These are phyloP conservation scores for Candida gorgasii DNA, from an alignment of 805 yeast species.

Conservation along the genomic window DNA sequence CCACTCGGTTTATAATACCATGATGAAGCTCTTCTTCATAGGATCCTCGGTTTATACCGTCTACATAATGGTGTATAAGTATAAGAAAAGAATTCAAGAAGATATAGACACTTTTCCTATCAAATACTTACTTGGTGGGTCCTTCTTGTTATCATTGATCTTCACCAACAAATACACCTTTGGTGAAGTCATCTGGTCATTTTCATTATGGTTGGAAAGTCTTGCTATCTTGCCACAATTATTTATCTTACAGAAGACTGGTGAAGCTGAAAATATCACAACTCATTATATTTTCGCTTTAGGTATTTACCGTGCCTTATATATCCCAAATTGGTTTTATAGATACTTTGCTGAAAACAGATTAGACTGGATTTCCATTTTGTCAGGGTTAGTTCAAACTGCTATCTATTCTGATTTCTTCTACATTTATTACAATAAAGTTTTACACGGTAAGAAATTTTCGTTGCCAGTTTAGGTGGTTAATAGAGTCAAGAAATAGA, in stretches of 20 bases:
- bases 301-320: conserved; percentile 85
- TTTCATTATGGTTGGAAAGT: conserved; percentile 89
- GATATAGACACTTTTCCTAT: conserved; percentile 72
- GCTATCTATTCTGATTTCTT: conserved; percentile 91
- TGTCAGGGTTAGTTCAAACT: conserved; percentile 86
- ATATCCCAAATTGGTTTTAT: conserved; percentile 94
- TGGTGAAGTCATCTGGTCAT: conserved; percentile 78
- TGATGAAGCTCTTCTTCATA: conserved; percentile 82
- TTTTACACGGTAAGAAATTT: conserved; percentile 75
- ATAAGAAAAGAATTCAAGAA: conserved; percentile 58
- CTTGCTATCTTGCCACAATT: conserved; percentile 92
- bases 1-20: conserved; percentile 69
- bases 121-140: conserved; percentile 66
- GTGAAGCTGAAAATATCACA: conserved; percentile 84
- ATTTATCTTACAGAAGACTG: conserved; percentile 84
- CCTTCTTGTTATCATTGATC: conserved; percentile 54
- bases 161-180: conserved; percentile 66
- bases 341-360: conserved; percentile 66
- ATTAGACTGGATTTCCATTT: conserved; percentile 68
- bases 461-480: conserved; percentile 61
- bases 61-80: conserved; percentile 64
- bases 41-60: conserved; percentile 74
- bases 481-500: background rate
- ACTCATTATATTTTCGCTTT: conserved; percentile 91
- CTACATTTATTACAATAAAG: conserved; percentile 79